Evolutionary conservation across 495 filamentous ascomycete genomes (phyloP), one percentile per base, ranked within the genome.

Genomic region (Apodospora peruviana): DNA sequence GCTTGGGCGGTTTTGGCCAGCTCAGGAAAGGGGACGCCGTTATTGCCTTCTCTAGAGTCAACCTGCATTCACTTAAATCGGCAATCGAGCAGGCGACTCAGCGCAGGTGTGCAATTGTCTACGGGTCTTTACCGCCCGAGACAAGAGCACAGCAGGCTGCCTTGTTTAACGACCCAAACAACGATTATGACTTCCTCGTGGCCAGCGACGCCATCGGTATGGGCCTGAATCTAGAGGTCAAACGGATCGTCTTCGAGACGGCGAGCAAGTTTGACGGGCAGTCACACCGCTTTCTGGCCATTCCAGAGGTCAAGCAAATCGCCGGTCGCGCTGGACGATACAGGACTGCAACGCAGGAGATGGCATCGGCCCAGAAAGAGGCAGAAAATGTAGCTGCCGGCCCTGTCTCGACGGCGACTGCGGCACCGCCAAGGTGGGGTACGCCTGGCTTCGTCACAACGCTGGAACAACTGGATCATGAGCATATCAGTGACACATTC

Each of bases 151-250:
- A 90, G 58, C 93, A 99, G 68, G 93, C 93, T 5, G 77, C 75
- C 20, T 76, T 96, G 2, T 98, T 98, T 74, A 98, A 98, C 57
- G 88, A 96, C 53, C 89, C 86, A 0, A 70, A 93, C 60, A 97
- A 88, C 65, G 91, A 95, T 32, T 99, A 96, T 62, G 90, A 99
- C 56, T 90, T 84, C 52, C 73, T 99, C 4, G 88, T 91, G 21
- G 93, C 93, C 14, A 96, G 90, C 56, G 93, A 99, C 64, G 93
- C 93, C 19, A 89, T 99, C 53, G 93, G 93, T 19, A 99, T 99
- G 93, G 93, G 93, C 1, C 69, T 99, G 24, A 99, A 99, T 65
- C 61, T 99, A 70, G 90, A 88, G 61, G 85, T 93, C 69, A 94
- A 89, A 58, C 86, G 93, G 29, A 73, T 99, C 51, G 79, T 99